These are phyloP conservation scores for Nitzschia sp. DNA, from an alignment of 108 stramenopile genomes.

Conservation along the genomic window DNA sequence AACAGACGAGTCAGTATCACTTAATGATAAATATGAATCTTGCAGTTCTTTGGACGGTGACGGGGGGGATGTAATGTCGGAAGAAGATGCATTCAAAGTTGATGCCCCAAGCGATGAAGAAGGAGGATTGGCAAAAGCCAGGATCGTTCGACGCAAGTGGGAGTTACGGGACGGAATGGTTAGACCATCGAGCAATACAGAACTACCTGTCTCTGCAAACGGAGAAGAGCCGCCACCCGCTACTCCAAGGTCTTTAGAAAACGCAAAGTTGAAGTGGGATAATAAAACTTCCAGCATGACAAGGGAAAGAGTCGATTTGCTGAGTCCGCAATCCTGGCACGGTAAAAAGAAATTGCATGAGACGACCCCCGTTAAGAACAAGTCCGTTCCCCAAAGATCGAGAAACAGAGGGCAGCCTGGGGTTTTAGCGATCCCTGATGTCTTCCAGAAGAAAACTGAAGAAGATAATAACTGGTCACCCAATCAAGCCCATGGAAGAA, in stretches of 20 bases:
- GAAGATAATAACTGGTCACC: neutral
- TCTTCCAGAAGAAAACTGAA: neutral
- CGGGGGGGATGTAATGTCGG: neutral
- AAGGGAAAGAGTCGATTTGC: neutral
- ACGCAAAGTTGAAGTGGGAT: neutral
- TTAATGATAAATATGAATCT: too few relatives aligned
- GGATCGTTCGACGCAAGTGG: neutral
- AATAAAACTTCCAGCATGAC: neutral
- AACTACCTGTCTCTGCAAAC: neutral
- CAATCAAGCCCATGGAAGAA: neutral
- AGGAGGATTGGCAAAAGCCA: neutral
- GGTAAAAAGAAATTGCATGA: neutral
- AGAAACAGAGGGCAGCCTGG: neutral
- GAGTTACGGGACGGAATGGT: neutral
- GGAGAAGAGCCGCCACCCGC: neutral
- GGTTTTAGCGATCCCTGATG: neutral
- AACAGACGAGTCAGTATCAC: neutral
- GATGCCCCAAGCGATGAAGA: slow-evolving; percentile 5
- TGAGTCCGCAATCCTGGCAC: neutral
- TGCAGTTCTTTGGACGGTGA: too few relatives aligned
- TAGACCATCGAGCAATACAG: neutral
- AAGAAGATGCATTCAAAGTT: neutral
- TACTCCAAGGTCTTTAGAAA: neutral
- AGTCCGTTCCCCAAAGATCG: neutral
- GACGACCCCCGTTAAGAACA: neutral